Evolutionary conservation across 1,284 basidiomycete species (phyloP).

Genomic region (Cutaneotrichosporon sp.): DNA sequence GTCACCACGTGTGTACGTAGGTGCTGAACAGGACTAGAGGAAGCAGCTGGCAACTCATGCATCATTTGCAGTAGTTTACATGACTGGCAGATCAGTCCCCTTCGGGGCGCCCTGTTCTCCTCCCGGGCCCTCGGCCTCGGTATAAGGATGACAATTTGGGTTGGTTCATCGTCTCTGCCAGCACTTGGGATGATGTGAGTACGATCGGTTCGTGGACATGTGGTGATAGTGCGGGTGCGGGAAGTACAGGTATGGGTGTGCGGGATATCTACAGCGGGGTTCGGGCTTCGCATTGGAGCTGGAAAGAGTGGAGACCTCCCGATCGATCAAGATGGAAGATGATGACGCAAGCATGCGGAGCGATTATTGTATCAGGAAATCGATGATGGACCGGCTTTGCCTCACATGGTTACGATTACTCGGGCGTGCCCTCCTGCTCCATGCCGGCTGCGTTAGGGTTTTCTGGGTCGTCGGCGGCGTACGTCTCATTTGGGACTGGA

Average conservation of each 20-base stretch:
- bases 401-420: not conserved
- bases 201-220: too few relatives aligned
- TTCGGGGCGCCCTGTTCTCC: conserved; percentile 13
- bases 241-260: not conserved
- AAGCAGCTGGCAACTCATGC: too few relatives aligned
- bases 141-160: conserved; percentile 21
- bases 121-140: conserved; percentile 2
- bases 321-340: too few relatives aligned
- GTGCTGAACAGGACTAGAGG: too few relatives aligned
- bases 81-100: conserved; percentile 16
- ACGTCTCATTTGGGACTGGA: conserved; percentile 45
- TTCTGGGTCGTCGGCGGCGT: conserved; percentile 27
- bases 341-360: too few relatives aligned
- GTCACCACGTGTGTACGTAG: too few relatives aligned
- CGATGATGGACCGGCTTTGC: too few relatives aligned
- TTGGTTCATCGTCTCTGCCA: conserved; percentile 17
- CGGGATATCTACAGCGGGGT: not conserved
- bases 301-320: not conserved
- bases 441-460: not conserved
- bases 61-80: not conserved
- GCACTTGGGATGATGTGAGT: not conserved
- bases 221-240: not conserved
- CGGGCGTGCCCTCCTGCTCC: not conserved
- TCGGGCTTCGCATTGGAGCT: not conserved
- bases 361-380: too few relatives aligned